A percentile compares a stretch with the other conserved stretches of the same genome.
phyloP scores from a whole-genome alignment of 148 eudicot genomes.

The Rhododendron kiyosumense region DNA sequence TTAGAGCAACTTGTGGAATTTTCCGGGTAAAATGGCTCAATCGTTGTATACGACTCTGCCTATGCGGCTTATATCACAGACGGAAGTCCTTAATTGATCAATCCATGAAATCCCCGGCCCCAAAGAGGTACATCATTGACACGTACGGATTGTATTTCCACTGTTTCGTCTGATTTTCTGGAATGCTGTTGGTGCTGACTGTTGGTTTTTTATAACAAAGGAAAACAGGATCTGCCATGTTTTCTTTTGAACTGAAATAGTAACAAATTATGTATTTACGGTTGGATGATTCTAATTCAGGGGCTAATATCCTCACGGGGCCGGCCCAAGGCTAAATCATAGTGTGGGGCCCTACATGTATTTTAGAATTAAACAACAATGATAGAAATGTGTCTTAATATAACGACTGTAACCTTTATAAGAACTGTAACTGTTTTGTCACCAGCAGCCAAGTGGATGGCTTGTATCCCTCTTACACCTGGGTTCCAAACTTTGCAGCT shows the following conservation, averaged over 20 bases:
- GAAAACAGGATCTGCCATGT: neutral
- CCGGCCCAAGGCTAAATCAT: too few species aligned
- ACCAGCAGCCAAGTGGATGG: too few species aligned
- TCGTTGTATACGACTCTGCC: constrained; percentile 77
- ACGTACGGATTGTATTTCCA: neutral
- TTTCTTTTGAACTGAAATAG: neutral
- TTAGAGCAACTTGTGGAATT: constrained; percentile 57
- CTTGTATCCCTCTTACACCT: too few species aligned
- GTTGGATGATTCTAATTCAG: neutral
- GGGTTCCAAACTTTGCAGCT: too few species aligned
- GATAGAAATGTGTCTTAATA: too few species aligned
- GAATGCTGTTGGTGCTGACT: neutral
- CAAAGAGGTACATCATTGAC: constrained; percentile 39
- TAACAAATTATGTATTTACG: neutral
- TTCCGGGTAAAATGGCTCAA: constrained; percentile 62
- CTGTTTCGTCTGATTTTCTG: neutral
- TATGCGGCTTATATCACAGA: constrained; percentile 61
- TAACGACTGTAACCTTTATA: too few species aligned
- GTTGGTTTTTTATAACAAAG: neutral
- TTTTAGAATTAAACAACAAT: too few species aligned
- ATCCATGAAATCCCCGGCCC: constrained; percentile 81
- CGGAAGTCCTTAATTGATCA: constrained; percentile 51
- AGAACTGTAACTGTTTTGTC: too few species aligned
- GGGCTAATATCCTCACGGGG: neutral
- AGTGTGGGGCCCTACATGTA: too few species aligned